phyloP scores from a whole-genome alignment of 139 green algal species.

The Yamagishiella unicocca region DNA sequence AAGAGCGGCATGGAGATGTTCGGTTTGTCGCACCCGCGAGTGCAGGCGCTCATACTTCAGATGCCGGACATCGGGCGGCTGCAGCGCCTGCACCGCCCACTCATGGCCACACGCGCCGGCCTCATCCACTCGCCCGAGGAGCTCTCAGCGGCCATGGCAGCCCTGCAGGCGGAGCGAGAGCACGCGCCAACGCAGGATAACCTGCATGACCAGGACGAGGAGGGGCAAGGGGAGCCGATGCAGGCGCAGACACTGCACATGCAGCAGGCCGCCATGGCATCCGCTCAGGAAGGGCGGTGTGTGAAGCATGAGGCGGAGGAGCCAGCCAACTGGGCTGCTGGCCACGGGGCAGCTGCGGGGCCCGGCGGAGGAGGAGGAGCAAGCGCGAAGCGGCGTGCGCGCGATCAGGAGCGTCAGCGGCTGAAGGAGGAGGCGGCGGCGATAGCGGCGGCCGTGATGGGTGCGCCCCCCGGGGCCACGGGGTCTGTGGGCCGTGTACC shows the following conservation, averaged over 20 bases:
- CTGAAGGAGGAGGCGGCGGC: constrained; percentile 40
- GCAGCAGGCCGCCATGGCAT: background rate
- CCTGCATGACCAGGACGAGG: background rate
- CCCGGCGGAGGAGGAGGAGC: background rate
- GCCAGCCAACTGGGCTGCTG: no score
- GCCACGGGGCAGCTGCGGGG: no score
- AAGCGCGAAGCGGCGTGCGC: background rate
- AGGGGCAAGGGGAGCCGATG: background rate
- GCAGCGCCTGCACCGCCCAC: constrained; percentile 17
- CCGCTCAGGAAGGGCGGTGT: background rate
- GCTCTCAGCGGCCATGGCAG: constrained; percentile 24
- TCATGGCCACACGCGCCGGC: constrained; percentile 11
- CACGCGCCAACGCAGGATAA: background rate
- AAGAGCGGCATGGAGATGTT: constrained; percentile 40
- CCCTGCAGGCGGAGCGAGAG: constrained; percentile 2
- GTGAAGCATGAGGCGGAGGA: background rate
- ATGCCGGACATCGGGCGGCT: constrained; percentile 29
- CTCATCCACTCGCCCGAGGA: constrained; percentile 39
- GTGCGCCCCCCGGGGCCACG: background rate
- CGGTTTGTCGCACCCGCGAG: constrained; percentile 26
- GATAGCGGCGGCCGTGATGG: constrained; percentile 29
- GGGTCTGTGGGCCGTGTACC: background rate
- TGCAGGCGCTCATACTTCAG: constrained; percentile 34
- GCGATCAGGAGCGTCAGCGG: constrained; percentile 13
- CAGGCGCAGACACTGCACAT: background rate